Evolutionary conservation across 352 stramenopile species (phyloP).

Genomic region (Pythium vanterpoolii): DNA sequence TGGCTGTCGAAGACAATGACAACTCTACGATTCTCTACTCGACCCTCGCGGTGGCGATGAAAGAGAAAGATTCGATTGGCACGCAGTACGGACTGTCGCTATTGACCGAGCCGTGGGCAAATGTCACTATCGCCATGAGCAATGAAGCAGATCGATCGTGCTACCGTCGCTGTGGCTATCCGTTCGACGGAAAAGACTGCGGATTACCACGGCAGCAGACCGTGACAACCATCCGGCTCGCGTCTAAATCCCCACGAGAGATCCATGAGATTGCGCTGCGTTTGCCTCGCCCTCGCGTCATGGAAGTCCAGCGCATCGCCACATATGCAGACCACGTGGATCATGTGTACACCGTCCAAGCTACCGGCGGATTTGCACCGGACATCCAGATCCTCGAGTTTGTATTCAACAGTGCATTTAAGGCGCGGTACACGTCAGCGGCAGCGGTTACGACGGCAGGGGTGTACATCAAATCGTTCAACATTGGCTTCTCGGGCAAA

Average conservation of each 20-base stretch:
- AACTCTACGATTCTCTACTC: slow-evolving; percentile 48
- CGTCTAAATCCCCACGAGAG: slow-evolving; percentile 58
- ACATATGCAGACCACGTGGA: slow-evolving; percentile 59
- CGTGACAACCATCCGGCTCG: slow-evolving; percentile 47
- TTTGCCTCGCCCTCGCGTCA: slow-evolving; percentile 38
- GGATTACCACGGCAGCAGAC: slow-evolving; percentile 68
- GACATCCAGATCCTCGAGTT: slow-evolving; percentile 51
- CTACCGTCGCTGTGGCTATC: slow-evolving; percentile 71
- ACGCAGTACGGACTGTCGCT: slow-evolving; percentile 48
- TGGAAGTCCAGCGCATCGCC: slow-evolving; percentile 60
- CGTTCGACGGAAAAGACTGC: slow-evolving; percentile 44
- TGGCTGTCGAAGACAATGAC: slow-evolving; percentile 72
- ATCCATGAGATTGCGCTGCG: slow-evolving; percentile 54
- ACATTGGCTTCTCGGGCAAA: slow-evolving; percentile 25
- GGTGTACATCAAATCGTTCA: slow-evolving; percentile 45
- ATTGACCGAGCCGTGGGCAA: slow-evolving; percentile 57
- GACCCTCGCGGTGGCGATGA: slow-evolving; percentile 31
- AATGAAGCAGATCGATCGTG: slow-evolving; percentile 61
- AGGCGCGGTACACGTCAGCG: slow-evolving; percentile 33
- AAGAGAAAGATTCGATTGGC: slow-evolving; percentile 27
- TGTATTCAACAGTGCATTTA: slow-evolving; percentile 49
- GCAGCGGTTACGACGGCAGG: slow-evolving; percentile 28
- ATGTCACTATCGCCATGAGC: slow-evolving; percentile 74
- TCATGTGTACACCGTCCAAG: slow-evolving; percentile 37
- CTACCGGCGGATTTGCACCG: slow-evolving; percentile 43